Evolutionary conservation across 2,329 filamentous ascomycete genomes (phyloP).

Genomic region (Beauveria australis): DNA sequence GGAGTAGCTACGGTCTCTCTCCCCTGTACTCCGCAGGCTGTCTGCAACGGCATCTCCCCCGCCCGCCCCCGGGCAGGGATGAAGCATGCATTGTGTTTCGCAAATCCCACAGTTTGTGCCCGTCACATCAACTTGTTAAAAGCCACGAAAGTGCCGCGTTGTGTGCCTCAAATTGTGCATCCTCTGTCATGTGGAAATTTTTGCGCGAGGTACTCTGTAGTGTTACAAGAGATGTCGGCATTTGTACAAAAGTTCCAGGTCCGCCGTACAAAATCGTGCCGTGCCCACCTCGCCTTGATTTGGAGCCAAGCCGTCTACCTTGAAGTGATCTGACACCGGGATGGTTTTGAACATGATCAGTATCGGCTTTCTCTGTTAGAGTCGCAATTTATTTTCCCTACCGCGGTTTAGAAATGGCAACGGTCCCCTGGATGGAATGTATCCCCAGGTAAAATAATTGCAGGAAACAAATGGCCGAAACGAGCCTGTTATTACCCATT

Average conservation of each 20-base stretch:
- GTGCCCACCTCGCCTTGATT: too few relatives aligned
- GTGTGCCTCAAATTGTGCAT: not conserved
- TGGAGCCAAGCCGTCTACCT: not conserved
- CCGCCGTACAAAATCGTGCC: too few relatives aligned
- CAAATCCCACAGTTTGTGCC: not conserved
- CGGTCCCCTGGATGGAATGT: too few relatives aligned
- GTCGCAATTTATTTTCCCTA: not conserved
- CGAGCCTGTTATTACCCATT: too few relatives aligned
- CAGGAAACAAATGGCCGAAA: too few relatives aligned
- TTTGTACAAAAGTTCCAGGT: not conserved
- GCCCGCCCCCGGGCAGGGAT: not conserved
- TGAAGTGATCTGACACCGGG: not conserved
- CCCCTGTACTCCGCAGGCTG: too few relatives aligned
- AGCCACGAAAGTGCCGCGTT: too few relatives aligned
- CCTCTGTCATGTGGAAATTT: not conserved
- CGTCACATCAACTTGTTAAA: not conserved
- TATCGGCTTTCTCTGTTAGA: not conserved
- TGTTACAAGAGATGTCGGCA: not conserved
- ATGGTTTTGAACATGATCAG: not conserved
- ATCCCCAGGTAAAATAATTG: too few relatives aligned
- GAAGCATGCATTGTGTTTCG: not conserved
- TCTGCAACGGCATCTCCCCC: not conserved
- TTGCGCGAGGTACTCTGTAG: not conserved
- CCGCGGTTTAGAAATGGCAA: not conserved
- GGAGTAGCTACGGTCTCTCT: not conserved